phyloP scores from a whole-genome alignment of 2,329 filamentous ascomycete species.

The Leptographium wingfieldii region DNA sequence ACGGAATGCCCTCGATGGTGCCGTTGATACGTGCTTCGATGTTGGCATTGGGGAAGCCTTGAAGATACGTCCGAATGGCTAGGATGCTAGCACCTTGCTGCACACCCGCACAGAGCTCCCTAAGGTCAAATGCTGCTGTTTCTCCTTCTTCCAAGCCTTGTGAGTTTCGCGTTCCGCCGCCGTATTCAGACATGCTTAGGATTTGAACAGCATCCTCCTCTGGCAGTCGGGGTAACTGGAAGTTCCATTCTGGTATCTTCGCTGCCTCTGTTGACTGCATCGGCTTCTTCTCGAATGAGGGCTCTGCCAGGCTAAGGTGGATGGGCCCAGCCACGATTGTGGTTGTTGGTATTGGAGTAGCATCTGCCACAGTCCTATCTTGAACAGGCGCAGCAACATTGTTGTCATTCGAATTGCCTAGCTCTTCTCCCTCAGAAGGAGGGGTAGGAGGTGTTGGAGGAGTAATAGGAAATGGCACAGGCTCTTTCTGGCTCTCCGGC shows the following conservation, averaged over 20 bases:
- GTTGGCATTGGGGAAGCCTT: neutral
- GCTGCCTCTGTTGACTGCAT: neutral
- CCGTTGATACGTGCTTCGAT: neutral
- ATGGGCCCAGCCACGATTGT: neutral
- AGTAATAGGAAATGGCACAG: neutral
- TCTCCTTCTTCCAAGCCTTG: neutral
- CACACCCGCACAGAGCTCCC: conserved; percentile 1
- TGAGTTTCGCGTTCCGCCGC: neutral
- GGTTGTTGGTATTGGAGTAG: neutral
- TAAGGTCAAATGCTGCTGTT: neutral
- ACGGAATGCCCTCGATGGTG: conserved; percentile 5
- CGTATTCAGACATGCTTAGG: neutral
- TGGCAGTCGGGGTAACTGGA: conserved; percentile 2
- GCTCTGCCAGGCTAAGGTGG: neutral
- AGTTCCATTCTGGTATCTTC: neutral
- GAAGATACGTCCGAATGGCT: neutral
- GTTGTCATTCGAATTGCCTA: neutral
- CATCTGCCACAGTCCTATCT: neutral
- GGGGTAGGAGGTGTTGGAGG: neutral
- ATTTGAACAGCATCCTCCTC: neutral
- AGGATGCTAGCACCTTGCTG: neutral
- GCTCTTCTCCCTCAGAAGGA: neutral
- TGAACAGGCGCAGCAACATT: neutral
- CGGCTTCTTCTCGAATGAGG: neutral
- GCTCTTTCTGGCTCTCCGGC: neutral